phyloP scores from a whole-genome alignment of 2,329 filamentous ascomycete genomes.

The Mycosphaerelloides madeirae region DNA sequence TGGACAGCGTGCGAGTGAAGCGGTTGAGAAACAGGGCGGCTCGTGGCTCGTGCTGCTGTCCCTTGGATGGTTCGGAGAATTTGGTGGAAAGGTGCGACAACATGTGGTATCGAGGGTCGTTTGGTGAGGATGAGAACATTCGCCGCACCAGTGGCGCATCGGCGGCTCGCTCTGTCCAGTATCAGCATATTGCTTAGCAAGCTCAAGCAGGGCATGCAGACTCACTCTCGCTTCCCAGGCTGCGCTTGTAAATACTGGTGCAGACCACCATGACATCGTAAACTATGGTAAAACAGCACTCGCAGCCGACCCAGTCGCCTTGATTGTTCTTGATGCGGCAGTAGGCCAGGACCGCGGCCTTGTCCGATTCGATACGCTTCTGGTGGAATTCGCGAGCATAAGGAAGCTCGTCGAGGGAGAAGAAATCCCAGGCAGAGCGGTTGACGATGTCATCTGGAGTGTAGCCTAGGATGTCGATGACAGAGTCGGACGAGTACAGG shows the following conservation, averaged over 20 bases:
- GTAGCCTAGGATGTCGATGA: conserved; percentile 78
- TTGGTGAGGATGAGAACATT: conserved; percentile 73
- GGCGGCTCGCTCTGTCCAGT: conserved; percentile 61
- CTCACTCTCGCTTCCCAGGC: conserved; percentile 70
- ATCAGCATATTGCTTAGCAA: conserved; percentile 10
- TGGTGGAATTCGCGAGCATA: conserved; percentile 68
- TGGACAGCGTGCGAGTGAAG: conserved; percentile 73
- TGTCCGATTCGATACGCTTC: conserved; percentile 71
- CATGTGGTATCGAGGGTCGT: conserved; percentile 86
- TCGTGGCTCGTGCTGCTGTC: conserved; percentile 67
- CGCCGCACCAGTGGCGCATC: conserved; percentile 74
- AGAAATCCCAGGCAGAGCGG: conserved; percentile 78
- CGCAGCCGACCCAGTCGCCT: conserved; percentile 71
- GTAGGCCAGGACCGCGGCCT: conserved; percentile 79
- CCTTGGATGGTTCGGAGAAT: conserved; percentile 56
- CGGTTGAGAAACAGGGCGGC: conserved; percentile 81
- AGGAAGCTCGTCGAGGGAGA: conserved; percentile 74
- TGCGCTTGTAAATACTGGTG: conserved; percentile 69
- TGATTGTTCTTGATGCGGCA: conserved; percentile 64
- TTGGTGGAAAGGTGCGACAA: conserved; percentile 78
- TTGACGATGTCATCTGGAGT: conserved; percentile 69
- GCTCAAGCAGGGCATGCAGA: conserved; percentile 18
- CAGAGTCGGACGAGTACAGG: conserved; percentile 77
- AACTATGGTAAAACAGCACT: conserved; percentile 85
- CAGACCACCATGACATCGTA: conserved; percentile 84